Percentiles rank a stretch among this genome's conserved stretches.
Conservation (phyloP, 192 early-diverging fungal genomes). For the Coemansia sp. region DNA sequence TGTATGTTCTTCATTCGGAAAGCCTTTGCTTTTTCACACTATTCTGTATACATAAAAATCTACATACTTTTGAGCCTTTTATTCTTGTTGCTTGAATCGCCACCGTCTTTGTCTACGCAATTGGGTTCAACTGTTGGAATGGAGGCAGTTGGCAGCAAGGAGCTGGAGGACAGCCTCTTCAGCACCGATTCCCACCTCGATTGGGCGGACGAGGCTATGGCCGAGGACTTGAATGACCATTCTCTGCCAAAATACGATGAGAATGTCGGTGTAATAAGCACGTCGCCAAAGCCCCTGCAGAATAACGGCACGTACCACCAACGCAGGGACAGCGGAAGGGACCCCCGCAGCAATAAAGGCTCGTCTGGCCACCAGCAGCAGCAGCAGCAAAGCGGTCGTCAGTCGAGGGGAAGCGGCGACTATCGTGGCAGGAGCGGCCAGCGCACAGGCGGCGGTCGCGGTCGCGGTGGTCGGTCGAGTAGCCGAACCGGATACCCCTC, state of each 20-base stretch:
- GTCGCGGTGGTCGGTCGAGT: constrained; percentile 33
- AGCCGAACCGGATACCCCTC: constrained; percentile 23
- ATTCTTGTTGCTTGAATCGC: neutral
- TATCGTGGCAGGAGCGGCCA: constrained; percentile 5
- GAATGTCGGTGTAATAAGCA: constrained; percentile 9
- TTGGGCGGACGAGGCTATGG: constrained; percentile 52
- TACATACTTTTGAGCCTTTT: neutral
- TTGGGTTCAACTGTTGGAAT: constrained; percentile 8
- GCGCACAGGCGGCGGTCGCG: constrained; percentile 9
- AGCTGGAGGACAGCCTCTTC: constrained; percentile 55
- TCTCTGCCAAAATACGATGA: constrained; percentile 15
- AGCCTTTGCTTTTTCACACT: neutral
- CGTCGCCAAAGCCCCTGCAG: constrained; percentile 14
- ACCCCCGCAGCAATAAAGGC: constrained; percentile 3
- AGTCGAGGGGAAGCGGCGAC: constrained; percentile 7
- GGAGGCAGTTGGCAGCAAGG: constrained; percentile 40
- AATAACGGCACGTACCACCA: constrained; percentile 4
- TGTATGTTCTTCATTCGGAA: neutral
- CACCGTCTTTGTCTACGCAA: neutral
- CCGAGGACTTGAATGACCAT: constrained; percentile 22
- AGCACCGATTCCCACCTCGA: constrained; percentile 44
- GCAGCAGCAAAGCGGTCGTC: constrained; percentile 9
- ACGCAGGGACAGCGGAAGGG: constrained; percentile 12
- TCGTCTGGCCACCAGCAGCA: constrained; percentile 4
- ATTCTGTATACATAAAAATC: neutral